phyloP scores from a whole-genome alignment of 2,329 filamentous ascomycete species.

The Fusarium domesticum region DNA sequence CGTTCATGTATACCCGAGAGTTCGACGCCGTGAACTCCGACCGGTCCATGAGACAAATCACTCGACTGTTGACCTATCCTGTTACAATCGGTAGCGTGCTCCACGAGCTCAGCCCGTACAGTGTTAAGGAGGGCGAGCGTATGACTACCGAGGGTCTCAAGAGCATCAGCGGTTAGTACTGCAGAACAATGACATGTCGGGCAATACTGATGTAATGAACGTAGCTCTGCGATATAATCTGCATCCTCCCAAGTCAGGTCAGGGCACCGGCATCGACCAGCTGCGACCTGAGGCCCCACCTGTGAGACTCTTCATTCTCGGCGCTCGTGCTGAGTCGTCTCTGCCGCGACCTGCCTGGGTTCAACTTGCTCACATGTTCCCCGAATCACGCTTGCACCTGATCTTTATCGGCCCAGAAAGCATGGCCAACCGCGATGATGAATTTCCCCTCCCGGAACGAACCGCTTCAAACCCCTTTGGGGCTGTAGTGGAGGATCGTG shows the following conservation, averaged over 20 bases:
- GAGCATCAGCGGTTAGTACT: constrained; percentile 77
- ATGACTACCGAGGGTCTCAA: constrained; percentile 87
- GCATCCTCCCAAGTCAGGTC: constrained; percentile 79
- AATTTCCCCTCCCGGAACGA: constrained; percentile 85
- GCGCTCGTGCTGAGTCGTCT: constrained; percentile 95
- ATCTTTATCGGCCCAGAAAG: constrained; percentile 95
- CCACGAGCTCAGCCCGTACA: constrained; percentile 93
- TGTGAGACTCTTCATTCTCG: constrained; percentile 87
- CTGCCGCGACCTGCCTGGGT: constrained; percentile 92
- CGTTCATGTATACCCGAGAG: constrained; percentile 87
- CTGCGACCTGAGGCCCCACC: constrained; percentile 82
- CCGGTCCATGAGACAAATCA: constrained; percentile 87
- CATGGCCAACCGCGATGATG: constrained; percentile 89
- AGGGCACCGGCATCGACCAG: constrained; percentile 70
- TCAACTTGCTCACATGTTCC: constrained; percentile 91
- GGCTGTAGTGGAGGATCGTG: constrained; percentile 86
- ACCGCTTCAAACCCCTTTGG: constrained; percentile 88
- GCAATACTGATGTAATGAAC: constrained; percentile 3
- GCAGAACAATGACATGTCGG: background rate
- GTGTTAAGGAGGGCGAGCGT: constrained; percentile 68
- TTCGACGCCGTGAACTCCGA: constrained; percentile 91
- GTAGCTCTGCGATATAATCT: constrained; percentile 87
- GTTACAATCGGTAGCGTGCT: constrained; percentile 86
- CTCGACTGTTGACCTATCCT: constrained; percentile 88
- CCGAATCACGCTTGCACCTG: constrained; percentile 83